Evolutionary conservation across 202 grass and related monocot genomes (phyloP).

Genomic region (Dendrocalamus latiflorus): DNA sequence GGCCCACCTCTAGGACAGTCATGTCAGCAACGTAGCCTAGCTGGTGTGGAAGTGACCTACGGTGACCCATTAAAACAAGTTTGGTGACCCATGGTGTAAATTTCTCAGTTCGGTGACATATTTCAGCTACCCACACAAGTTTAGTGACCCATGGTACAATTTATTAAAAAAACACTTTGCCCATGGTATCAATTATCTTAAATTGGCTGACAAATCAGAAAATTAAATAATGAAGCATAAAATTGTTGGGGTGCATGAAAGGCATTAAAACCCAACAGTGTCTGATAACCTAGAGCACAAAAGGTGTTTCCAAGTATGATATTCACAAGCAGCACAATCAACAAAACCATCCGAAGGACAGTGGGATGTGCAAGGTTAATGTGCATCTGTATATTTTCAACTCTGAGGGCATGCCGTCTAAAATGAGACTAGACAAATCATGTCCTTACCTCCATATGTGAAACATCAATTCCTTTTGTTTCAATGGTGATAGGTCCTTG

Average conservation of each 20-base stretch:
- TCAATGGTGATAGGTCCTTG: neutral
- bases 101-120: too few relatives aligned
- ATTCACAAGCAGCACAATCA: neutral
- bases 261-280: neutral
- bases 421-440: neutral
- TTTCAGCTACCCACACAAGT: too few relatives aligned
- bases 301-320: neutral
- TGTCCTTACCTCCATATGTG: neutral
- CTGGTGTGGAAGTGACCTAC: too few relatives aligned
- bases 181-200: neutral
- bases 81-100: too few relatives aligned
- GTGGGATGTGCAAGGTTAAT: neutral
- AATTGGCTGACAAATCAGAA: neutral
- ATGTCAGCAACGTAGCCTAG: too few relatives aligned
- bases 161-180: neutral
- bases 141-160: too few relatives aligned
- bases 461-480: neutral
- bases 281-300: neutral
- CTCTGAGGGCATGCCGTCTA: neutral
- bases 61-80: too few relatives aligned
- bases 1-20: too few relatives aligned
- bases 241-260: neutral
- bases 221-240: constrained; percentile 1
- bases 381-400: constrained; percentile 10
- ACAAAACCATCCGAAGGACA: neutral